Conservation (phyloP, 768 basidiomycete species). For the Porpolomopsis calyptriformis region DNA sequence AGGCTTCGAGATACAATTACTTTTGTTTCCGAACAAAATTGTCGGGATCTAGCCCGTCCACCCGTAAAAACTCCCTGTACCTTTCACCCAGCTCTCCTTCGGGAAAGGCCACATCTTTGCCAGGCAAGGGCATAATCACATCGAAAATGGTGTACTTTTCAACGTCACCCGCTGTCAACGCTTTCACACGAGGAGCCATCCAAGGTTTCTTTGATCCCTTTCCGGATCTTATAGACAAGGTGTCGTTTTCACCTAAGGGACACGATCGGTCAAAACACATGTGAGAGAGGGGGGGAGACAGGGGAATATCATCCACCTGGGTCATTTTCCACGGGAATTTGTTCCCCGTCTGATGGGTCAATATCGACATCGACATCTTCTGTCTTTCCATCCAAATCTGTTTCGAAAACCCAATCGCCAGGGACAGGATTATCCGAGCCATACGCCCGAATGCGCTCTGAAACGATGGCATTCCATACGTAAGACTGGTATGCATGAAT, state of each 20-base stretch:
- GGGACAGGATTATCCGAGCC: conserved; percentile 65
- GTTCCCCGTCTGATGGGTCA: conserved; percentile 24
- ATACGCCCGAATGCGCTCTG: conserved; percentile 76
- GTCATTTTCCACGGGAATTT: conserved; percentile 25
- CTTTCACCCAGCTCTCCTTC: conserved; percentile 78
- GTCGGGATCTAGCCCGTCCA: conserved; percentile 85
- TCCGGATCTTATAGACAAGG: conserved; percentile 16
- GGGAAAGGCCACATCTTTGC: conserved; percentile 88
- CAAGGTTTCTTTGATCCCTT: conserved; percentile 43
- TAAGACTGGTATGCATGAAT: conserved; percentile 98
- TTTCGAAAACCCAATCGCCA: conserved; percentile 86
- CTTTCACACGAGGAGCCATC: conserved; percentile 62
- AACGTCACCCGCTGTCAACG: conserved; percentile 66
- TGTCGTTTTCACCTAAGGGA: too few species aligned
- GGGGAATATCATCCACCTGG: conserved; percentile 11
- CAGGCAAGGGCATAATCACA: conserved; percentile 95
- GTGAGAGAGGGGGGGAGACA: background rate
- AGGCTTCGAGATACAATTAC: conserved; percentile 31
- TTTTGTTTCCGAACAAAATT: conserved; percentile 85
- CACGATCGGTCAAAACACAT: conserved; percentile 3
- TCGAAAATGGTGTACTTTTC: conserved; percentile 83
- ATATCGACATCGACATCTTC: conserved; percentile 24
- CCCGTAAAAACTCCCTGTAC: conserved; percentile 68
- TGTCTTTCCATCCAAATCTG: conserved; percentile 19
- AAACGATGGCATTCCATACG: conserved; percentile 96